phyloP scores from a whole-genome alignment of 169 alveolate genomes.

The Plasmodium vivax region DNA sequence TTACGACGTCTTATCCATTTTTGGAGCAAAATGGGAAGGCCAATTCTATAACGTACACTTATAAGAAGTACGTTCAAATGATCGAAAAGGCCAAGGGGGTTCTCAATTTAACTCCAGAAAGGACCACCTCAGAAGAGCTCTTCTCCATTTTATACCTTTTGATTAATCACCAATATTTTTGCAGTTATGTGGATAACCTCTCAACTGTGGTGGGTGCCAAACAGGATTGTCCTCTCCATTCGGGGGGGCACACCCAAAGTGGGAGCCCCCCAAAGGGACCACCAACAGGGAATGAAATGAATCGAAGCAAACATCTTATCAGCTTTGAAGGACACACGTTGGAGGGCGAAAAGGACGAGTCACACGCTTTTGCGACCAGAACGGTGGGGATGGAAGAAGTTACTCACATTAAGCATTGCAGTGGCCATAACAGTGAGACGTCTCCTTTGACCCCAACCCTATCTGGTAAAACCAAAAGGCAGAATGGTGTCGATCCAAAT shows the following conservation, averaged over 20 bases:
- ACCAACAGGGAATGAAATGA: neutral
- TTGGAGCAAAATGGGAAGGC: neutral
- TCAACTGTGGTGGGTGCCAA: neutral
- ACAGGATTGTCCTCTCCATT: neutral
- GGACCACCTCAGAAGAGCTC: neutral
- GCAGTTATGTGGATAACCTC: neutral
- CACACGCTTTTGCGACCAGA: neutral
- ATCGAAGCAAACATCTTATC: neutral
- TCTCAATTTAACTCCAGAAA: neutral
- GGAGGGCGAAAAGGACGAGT: neutral
- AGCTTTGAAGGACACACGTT: neutral
- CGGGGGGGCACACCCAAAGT: neutral
- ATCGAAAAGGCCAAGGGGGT: neutral
- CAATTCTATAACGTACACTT: neutral
- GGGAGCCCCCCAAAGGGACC: neutral
- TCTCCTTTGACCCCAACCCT: neutral
- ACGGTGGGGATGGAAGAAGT: neutral
- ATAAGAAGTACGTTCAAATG: neutral
- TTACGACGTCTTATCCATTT: constrained; percentile 28
- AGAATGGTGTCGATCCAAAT: neutral
- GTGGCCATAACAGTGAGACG: neutral
- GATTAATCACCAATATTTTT: neutral
- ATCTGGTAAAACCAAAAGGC: neutral
- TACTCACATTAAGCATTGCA: neutral
- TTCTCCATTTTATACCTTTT: constrained; percentile 8